A percentile compares a stretch with the other conserved stretches of the same genome.
Conservation (phyloP, 2,329 filamentous ascomycete genomes). For the Pleoardoris graminearum region DNA sequence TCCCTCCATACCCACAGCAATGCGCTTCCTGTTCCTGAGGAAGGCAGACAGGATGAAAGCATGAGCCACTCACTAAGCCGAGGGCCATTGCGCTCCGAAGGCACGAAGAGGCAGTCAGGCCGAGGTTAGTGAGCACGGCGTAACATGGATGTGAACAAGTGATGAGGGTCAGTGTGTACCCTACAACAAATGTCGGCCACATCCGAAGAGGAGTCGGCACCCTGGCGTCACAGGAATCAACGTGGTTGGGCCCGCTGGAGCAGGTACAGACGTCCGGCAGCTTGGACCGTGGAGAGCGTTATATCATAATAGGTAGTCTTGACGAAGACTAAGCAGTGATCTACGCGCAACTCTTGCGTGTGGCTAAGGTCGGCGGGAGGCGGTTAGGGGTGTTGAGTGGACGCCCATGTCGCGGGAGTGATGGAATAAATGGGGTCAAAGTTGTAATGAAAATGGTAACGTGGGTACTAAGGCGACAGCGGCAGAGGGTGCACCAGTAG, state of each 20-base stretch:
- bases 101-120: conserved; percentile 10
- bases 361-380: conserved; percentile 10
- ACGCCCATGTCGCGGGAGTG: not conserved
- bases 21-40: conserved; percentile 7
- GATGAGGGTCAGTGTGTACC: conserved; percentile 6
- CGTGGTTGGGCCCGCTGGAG: not conserved
- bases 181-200: conserved; percentile 1
- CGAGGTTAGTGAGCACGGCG: conserved; percentile 9
- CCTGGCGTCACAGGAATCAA: not conserved
- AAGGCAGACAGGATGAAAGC: conserved; percentile 10
- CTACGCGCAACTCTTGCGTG: conserved; percentile 9
- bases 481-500: not conserved
- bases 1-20: not conserved
- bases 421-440: conserved; percentile 5
- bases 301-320: conserved; percentile 6
- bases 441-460: conserved; percentile 6
- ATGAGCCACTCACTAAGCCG: conserved; percentile 13
- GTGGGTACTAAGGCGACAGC: conserved; percentile 6
- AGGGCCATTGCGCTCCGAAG: conserved; percentile 11
- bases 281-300: conserved; percentile 1
- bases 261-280: conserved; percentile 8
- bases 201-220: conserved; percentile 3
- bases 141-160: conserved; percentile 5
- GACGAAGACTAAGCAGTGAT: not conserved
- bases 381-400: not conserved